Conservation (phyloP, 768 basidiomycete species). For the Trametes sanguinea region DNA sequence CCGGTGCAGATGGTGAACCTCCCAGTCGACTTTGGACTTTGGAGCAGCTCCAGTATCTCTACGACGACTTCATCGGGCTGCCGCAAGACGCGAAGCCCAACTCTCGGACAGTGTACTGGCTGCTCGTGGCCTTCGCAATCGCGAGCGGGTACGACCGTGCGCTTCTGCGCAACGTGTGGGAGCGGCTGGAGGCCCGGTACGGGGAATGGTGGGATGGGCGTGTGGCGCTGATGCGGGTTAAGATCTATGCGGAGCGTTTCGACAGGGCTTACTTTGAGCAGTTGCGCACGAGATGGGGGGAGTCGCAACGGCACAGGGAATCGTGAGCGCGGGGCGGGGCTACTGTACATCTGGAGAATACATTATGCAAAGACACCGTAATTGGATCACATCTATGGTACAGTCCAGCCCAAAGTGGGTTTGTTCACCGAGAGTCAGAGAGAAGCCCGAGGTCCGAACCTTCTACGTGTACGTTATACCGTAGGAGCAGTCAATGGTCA, state of each 20-base stretch:
- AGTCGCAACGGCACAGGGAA: background rate
- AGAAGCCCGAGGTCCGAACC: constrained; percentile 9
- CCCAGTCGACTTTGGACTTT: constrained; percentile 51
- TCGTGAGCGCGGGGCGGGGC: background rate
- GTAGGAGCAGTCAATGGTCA: background rate
- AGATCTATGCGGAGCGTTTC: constrained; percentile 35
- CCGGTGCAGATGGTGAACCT: background rate
- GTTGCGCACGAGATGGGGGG: constrained; percentile 1
- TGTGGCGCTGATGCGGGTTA: constrained; percentile 45
- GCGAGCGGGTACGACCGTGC: constrained; percentile 53
- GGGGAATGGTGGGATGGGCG: constrained; percentile 47
- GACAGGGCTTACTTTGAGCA: constrained; percentile 14
- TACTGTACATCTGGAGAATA: constrained; percentile 8
- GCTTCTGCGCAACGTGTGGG: constrained; percentile 59
- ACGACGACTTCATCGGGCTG: constrained; percentile 62
- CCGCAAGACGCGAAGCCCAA: constrained; percentile 47
- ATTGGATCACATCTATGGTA: constrained; percentile 17
- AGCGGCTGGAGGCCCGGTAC: constrained; percentile 56
- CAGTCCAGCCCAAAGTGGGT: constrained; percentile 2
- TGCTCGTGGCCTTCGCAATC: constrained; percentile 64
- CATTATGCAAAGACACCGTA: constrained; percentile 16
- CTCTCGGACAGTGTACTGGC: constrained; percentile 59
- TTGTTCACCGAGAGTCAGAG: background rate
- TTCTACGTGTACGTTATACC: background rate
- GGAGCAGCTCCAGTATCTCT: constrained; percentile 56